Evolutionary conservation across 2,329 filamentous ascomycete genomes (phyloP).

Genomic region (Ascochyta fabae): DNA sequence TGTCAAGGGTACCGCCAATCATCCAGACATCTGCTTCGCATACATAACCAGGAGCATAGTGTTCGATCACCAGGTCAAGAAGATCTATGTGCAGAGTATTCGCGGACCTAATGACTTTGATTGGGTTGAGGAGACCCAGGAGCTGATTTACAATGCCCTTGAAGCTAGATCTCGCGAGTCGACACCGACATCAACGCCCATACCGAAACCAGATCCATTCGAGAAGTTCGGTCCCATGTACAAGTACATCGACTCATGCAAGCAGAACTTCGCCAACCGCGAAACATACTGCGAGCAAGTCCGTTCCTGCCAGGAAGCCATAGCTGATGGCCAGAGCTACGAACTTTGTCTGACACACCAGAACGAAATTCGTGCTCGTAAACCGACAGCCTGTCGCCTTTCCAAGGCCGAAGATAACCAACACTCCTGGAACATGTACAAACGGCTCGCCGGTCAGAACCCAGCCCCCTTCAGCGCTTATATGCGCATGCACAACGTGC

Average conservation of each 20-base stretch:
- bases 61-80: constrained; percentile 70
- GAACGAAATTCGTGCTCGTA: constrained; percentile 63
- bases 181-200: constrained; percentile 36
- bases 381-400: constrained; percentile 30
- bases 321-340: constrained; percentile 81
- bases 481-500: constrained; percentile 67
- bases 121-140: constrained; percentile 55
- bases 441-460: constrained; percentile 71
- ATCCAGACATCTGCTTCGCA: constrained; percentile 74
- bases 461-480: constrained; percentile 88
- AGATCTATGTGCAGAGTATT: constrained; percentile 73
- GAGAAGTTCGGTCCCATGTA: constrained; percentile 36
- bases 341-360: constrained; percentile 84
- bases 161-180: constrained; percentile 38
- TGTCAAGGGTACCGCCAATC: constrained; percentile 44
- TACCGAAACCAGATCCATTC: constrained; percentile 39
- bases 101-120: constrained; percentile 48
- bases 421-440: constrained; percentile 72
- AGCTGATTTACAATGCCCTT: constrained; percentile 39
- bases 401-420: constrained; percentile 43
- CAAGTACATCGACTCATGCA: constrained; percentile 36
- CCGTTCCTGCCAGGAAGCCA: constrained; percentile 70
- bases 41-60: constrained; percentile 81
- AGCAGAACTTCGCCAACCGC: constrained; percentile 18
- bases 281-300: constrained; percentile 69